These are phyloP conservation scores for Lentinula detonsa DNA, from an alignment of 768 basidiomycete genomes.

Conservation along the genomic window DNA sequence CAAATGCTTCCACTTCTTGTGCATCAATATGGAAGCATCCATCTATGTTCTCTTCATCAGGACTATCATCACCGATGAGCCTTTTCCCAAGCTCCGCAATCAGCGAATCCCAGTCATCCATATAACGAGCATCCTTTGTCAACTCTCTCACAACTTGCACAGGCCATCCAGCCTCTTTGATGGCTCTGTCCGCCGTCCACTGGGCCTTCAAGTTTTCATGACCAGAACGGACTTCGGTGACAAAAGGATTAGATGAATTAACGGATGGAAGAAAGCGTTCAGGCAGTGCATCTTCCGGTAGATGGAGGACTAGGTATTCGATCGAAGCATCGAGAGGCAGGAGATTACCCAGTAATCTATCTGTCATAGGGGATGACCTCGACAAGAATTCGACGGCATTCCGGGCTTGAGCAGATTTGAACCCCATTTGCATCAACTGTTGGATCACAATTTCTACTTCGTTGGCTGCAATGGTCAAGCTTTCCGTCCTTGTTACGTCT, in stretches of 20 bases:
- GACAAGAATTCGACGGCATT: constrained; percentile 54
- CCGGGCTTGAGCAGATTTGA: constrained; percentile 47
- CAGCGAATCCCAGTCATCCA: constrained; percentile 49
- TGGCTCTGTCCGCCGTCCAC: constrained; percentile 76
- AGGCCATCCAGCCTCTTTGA: constrained; percentile 84
- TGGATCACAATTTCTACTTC: constrained; percentile 34
- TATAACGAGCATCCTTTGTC: constrained; percentile 27
- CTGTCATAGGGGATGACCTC: constrained; percentile 48
- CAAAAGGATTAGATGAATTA: constrained; percentile 67
- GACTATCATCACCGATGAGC: constrained; percentile 38
- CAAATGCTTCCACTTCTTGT: constrained; percentile 50
- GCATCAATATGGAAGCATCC: constrained; percentile 21
- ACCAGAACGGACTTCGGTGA: constrained; percentile 60
- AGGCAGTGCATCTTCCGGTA: constrained; percentile 88
- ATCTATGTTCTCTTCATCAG: constrained; percentile 11
- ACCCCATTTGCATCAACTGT: constrained; percentile 64
- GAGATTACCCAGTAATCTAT: constrained; percentile 52
- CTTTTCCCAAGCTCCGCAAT: constrained; percentile 47
- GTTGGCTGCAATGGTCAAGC: constrained; percentile 34
- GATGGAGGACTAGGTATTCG: constrained; percentile 76
- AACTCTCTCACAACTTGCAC: constrained; percentile 58
- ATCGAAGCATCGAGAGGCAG: constrained; percentile 73
- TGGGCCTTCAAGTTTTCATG: constrained; percentile 58
- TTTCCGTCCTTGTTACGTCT: constrained; percentile 31
- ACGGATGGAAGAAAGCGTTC: constrained; percentile 54